A percentile compares a stretch with the other conserved stretches of the same genome.
Evolutionary conservation across 371 early-diverging fungal genomes (phyloP).

Genomic region (Apophysomyces ossiformis): DNA sequence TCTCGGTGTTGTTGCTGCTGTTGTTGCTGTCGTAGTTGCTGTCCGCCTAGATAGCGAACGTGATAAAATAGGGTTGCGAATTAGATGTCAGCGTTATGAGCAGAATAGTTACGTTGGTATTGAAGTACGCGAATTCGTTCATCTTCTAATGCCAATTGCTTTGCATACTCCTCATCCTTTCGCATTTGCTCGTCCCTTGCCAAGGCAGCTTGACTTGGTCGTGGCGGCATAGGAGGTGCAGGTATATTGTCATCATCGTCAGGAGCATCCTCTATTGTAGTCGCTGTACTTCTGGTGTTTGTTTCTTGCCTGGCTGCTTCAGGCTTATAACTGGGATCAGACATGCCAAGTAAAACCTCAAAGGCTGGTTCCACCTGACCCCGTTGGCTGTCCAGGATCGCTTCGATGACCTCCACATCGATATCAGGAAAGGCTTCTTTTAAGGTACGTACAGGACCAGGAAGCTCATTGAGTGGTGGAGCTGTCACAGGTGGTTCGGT

Average conservation of each 20-base stretch:
- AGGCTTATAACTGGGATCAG: conserved; percentile 48
- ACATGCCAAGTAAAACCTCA: conserved; percentile 47
- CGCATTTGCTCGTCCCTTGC: conserved; percentile 50
- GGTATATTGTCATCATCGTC: conserved; percentile 16
- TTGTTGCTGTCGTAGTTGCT: conserved; percentile 21
- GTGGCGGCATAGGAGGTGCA: conserved; percentile 43
- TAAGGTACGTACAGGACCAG: conserved; percentile 29
- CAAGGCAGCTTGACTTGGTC: conserved; percentile 23
- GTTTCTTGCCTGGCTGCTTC: conserved; percentile 14
- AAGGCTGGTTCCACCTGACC: conserved; percentile 43
- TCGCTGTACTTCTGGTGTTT: conserved; percentile 7
- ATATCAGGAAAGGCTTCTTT: conserved; percentile 56
- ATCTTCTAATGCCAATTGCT: conserved; percentile 46
- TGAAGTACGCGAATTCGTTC: conserved; percentile 27
- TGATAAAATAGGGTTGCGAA: not conserved
- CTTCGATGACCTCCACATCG: conserved; percentile 51
- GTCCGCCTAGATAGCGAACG: too few relatives aligned
- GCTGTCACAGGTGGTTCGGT: conserved; percentile 2
- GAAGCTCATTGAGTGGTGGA: conserved; percentile 1
- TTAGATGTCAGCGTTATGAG: too few relatives aligned
- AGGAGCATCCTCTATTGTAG: conserved; percentile 6
- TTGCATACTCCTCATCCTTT: conserved; percentile 52
- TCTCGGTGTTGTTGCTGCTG: conserved; percentile 17
- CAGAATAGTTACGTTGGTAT: conserved; percentile 15
- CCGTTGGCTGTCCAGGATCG: conserved; percentile 42